Percentiles rank a stretch among this genome's conserved stretches.
phyloP scores from a whole-genome alignment of 2,329 filamentous ascomycete genomes.

The Pseudogymnoascus sp. region DNA sequence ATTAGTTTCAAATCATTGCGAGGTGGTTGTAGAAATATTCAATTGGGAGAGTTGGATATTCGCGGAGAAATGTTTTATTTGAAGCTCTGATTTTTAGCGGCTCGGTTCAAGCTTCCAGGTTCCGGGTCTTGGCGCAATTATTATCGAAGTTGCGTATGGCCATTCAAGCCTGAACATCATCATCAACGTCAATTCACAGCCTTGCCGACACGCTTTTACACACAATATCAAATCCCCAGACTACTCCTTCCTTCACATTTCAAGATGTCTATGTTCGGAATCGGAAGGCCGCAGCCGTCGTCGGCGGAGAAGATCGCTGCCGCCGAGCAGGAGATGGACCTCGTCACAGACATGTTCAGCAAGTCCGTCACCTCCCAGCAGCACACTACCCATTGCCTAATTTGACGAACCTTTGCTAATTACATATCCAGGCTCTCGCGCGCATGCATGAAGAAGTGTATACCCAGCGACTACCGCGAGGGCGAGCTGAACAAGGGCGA shows the following conservation, averaged over 20 bases:
- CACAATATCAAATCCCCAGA: neutral
- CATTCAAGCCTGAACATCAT: conserved; percentile 10
- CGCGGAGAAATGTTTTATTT: neutral
- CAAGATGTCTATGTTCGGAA: conserved; percentile 67
- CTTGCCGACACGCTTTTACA: neutral
- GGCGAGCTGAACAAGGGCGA: conserved; percentile 98
- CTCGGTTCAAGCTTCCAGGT: conserved; percentile 11
- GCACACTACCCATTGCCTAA: conserved; percentile 9
- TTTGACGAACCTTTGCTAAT: conserved; percentile 10
- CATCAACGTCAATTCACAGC: conserved; percentile 7
- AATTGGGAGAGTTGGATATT: neutral
- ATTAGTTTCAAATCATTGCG: neutral
- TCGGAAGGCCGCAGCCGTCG: conserved; percentile 71
- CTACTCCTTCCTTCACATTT: neutral
- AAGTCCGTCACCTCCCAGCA: conserved; percentile 51
- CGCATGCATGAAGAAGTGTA: conserved; percentile 89
- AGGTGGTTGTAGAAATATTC: conserved; percentile 15
- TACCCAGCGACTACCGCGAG: conserved; percentile 88
- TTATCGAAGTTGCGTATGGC: conserved; percentile 4
- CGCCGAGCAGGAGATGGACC: conserved; percentile 94
- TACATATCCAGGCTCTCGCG: conserved; percentile 60
- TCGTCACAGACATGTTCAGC: conserved; percentile 97
- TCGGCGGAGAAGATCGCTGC: conserved; percentile 96
- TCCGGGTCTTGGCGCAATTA: conserved; percentile 8
- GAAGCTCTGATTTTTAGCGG: conserved; percentile 19